Percentiles rank a stretch among this genome's conserved stretches.
phyloP scores from a whole-genome alignment of 257 asterid genomes.

The Datura wrightii region DNA sequence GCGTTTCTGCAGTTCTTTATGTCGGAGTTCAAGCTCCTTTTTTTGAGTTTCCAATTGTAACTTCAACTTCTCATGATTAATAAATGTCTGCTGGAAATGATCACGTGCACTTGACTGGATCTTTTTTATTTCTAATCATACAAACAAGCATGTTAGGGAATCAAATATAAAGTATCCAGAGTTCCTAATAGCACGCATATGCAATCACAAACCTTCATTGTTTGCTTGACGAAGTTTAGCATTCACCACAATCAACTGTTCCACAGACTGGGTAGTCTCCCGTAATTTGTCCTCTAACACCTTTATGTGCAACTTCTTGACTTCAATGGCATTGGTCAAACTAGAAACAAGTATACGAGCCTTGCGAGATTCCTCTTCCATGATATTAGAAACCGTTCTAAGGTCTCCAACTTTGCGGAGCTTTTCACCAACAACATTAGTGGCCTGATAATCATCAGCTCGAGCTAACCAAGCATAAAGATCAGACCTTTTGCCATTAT shows the following conservation, averaged over 20 bases:
- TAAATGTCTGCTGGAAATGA: constrained; percentile 76
- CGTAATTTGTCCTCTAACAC: constrained; percentile 68
- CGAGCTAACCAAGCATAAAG: constrained; percentile 94
- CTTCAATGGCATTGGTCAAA: constrained; percentile 70
- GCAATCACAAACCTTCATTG: constrained; percentile 65
- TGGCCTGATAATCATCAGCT: constrained; percentile 71
- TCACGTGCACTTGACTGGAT: constrained; percentile 75
- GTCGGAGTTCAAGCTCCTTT: constrained; percentile 73
- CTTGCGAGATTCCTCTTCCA: constrained; percentile 82
- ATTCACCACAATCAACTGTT: constrained; percentile 63
- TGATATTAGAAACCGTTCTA: constrained; percentile 71
- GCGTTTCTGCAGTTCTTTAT: constrained; percentile 73
- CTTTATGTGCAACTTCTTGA: constrained; percentile 65
- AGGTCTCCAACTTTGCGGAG: constrained; percentile 87
- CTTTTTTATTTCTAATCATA: constrained; percentile 70
- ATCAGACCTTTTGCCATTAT: constrained; percentile 46
- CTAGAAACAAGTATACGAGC: constrained; percentile 68
- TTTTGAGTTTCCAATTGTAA: constrained; percentile 68
- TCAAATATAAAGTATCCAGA: constrained; percentile 28
- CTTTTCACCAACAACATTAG: constrained; percentile 66
- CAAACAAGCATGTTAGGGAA: constrained; percentile 39
- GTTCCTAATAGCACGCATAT: constrained; percentile 31
- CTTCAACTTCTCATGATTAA: constrained; percentile 80
- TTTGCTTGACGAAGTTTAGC: constrained; percentile 71
- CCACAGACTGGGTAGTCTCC: constrained; percentile 71